Evolutionary conservation across 495 filamentous ascomycete species (phyloP).

Genomic region (Cenococcum geophilum): DNA sequence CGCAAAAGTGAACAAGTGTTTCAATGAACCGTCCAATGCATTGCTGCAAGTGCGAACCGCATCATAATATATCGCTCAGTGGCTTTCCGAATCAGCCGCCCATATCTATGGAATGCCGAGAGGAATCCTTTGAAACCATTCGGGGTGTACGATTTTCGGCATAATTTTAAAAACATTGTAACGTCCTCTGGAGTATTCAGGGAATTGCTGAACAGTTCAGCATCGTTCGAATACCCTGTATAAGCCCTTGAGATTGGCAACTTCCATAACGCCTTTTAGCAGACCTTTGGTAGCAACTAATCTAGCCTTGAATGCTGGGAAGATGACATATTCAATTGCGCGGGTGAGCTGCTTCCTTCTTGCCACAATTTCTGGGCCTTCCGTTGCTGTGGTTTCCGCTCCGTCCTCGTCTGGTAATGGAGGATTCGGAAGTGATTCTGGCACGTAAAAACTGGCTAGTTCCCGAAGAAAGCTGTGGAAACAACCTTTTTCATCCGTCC

Average conservation of each 20-base stretch:
- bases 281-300: slow-evolving; percentile 77
- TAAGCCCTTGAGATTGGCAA: slow-evolving; percentile 88
- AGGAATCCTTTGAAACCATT: too few relatives aligned
- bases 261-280: slow-evolving; percentile 75
- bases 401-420: slow-evolving; percentile 36
- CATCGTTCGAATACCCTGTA: slow-evolving; percentile 98
- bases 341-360: slow-evolving; percentile 54
- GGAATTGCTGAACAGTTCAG: slow-evolving; percentile 34
- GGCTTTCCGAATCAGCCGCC: too few relatives aligned
- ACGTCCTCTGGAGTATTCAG: neutral
- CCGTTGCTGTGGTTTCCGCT: slow-evolving; percentile 13
- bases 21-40: too few relatives aligned
- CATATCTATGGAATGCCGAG: too few relatives aligned
- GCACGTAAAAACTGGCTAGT: slow-evolving; percentile 87
- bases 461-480: slow-evolving; percentile 81
- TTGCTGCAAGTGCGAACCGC: too few relatives aligned
- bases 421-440: slow-evolving; percentile 66
- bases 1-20: too few relatives aligned
- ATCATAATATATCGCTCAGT: too few relatives aligned
- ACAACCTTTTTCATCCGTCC: slow-evolving; percentile 76
- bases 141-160: too few relatives aligned
- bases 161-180: too few relatives aligned
- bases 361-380: slow-evolving; percentile 48
- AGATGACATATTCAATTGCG: slow-evolving; percentile 65
- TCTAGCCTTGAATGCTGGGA: slow-evolving; percentile 74